These are phyloP conservation scores for Aspergillus spinulosporus DNA, from an alignment of 2,329 filamentous ascomycete genomes.

Conservation along the genomic window DNA sequence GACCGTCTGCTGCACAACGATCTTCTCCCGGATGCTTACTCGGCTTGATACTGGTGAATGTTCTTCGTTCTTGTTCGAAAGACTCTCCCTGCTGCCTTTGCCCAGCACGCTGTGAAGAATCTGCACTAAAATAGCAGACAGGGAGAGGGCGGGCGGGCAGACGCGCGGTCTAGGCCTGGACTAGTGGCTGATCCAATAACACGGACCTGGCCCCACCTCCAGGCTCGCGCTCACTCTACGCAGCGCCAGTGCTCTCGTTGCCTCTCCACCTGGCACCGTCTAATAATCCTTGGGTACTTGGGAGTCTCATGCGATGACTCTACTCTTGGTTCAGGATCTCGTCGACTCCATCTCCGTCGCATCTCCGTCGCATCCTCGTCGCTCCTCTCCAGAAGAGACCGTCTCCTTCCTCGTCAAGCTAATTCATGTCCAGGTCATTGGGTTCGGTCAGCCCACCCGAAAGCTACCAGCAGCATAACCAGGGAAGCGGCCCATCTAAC, in stretches of 20 bases:
- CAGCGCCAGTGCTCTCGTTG: neutral
- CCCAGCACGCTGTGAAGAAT: neutral
- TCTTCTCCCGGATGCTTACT: neutral
- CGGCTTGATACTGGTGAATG: neutral
- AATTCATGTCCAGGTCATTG: neutral
- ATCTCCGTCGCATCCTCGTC: too few relatives aligned
- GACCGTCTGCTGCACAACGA: neutral
- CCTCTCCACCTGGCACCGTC: neutral
- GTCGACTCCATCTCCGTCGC: neutral
- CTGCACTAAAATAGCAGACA: conserved; percentile 8
- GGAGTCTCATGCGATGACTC: neutral
- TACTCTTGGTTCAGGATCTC: too few relatives aligned
- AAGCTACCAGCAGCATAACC: neutral
- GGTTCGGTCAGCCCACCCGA: neutral
- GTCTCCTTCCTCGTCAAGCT: neutral
- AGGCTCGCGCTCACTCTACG: neutral
- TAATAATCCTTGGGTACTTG: too few relatives aligned
- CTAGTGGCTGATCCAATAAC: conserved; percentile 27
- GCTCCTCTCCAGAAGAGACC: neutral
- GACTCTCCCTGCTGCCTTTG: neutral
- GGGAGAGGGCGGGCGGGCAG: neutral
- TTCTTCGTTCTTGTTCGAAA: neutral
- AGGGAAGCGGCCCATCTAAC: neutral
- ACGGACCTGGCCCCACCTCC: conserved; percentile 17
- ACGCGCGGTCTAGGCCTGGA: conserved; percentile 24